Evolutionary conservation across 371 early-diverging fungal genomes (phyloP).

Genomic region (Apophysomyces ossiformis): DNA sequence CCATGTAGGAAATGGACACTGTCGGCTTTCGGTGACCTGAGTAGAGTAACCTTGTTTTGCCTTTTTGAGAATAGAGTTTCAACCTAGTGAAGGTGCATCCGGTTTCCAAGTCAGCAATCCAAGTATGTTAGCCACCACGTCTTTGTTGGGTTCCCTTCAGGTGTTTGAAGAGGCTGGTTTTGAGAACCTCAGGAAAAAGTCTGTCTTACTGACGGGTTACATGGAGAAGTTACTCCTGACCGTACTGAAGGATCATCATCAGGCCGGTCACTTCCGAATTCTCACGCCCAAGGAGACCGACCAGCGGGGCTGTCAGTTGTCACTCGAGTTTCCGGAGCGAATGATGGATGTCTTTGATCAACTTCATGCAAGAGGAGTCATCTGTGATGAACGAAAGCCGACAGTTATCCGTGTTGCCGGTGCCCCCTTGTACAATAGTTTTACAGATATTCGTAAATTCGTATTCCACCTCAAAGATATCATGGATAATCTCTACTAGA

Average conservation of each 20-base stretch:
- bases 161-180: conserved; percentile 81
- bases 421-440: conserved; percentile 88
- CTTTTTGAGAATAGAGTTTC: conserved; percentile 51
- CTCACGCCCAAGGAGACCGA: conserved; percentile 82
- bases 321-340: conserved; percentile 68
- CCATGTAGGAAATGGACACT: too few species aligned
- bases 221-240: conserved; percentile 66
- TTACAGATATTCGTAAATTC: conserved; percentile 71
- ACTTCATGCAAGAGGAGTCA: conserved; percentile 72
- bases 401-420: conserved; percentile 94
- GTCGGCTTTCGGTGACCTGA: too few species aligned
- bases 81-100: conserved; percentile 80
- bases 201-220: conserved; percentile 79
- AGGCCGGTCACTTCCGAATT: conserved; percentile 59
- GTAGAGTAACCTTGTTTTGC: too few species aligned
- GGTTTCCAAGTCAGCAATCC: conserved; percentile 94
- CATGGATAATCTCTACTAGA: conserved; percentile 40
- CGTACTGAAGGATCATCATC: conserved; percentile 36
- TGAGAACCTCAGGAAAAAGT: conserved; percentile 71
- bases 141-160: conserved; percentile 78
- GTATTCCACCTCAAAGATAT: conserved; percentile 51
- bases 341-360: conserved; percentile 64
- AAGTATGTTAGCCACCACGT: conserved; percentile 70
- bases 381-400: conserved; percentile 91
- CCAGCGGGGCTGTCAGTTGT: conserved; percentile 90